Evolutionary conservation across 139 green algal genomes (phyloP).

Genomic region (Picochlorum costavermella): DNA sequence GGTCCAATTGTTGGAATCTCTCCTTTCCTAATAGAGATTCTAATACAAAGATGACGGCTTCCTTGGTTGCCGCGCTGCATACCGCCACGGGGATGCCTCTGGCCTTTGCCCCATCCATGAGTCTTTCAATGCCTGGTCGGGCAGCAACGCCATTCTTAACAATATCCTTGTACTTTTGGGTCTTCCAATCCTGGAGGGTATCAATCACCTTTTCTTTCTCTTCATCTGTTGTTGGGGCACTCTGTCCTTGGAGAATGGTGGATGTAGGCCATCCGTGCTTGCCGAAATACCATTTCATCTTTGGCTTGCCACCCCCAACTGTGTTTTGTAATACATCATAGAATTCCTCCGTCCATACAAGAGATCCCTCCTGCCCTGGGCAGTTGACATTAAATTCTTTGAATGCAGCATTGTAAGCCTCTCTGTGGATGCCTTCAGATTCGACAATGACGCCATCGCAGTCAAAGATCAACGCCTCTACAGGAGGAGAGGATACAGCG

Average conservation of each 20-base stretch:
- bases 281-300: constrained; percentile 80
- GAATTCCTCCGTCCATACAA: constrained; percentile 71
- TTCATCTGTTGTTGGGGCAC: constrained; percentile 44
- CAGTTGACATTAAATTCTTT: constrained; percentile 59
- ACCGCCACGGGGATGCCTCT: constrained; percentile 64
- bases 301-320: constrained; percentile 84
- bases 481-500: neutral
- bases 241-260: constrained; percentile 22
- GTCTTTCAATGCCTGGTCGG: constrained; percentile 56
- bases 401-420: constrained; percentile 88
- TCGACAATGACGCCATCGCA: constrained; percentile 87
- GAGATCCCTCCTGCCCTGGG: neutral
- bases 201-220: constrained; percentile 73
- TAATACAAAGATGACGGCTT: constrained; percentile 63
- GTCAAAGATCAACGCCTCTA: constrained; percentile 70
- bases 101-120: constrained; percentile 74
- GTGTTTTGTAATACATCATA: constrained; percentile 89
- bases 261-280: constrained; percentile 75
- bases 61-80: constrained; percentile 84
- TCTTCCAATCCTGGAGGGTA: constrained; percentile 77
- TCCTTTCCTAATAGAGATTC: constrained; percentile 67
- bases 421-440: constrained; percentile 82
- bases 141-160: constrained; percentile 51
- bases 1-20: constrained; percentile 67
- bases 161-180: constrained; percentile 59